Base-by-base conservation (phyloP, 345 rosid genomes). In the Citrus maxima region DNA sequence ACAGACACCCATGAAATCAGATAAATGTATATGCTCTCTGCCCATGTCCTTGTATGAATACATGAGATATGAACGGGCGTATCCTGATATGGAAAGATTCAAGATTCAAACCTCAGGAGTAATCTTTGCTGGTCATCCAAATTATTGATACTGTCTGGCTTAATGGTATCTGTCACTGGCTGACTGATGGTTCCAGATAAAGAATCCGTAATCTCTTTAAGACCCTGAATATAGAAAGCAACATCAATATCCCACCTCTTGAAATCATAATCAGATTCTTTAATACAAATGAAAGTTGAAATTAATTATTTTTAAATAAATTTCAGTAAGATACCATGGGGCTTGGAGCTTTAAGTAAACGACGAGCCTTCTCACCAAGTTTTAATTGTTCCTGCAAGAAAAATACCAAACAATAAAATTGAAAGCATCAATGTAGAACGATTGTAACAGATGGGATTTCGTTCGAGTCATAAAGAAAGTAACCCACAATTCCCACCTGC, bases 301-400 rank as follows among this genome's bases (percentile, higher is more conserved):
- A 62, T 46, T 55, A 8, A 76, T 67, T 51, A 21, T 35, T 25
- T 73, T 25, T 65, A 34, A 56, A 37, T 73, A 35, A 49, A 46
- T 19, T 10, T 27, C 22, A 40, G 67, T 62, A 66, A 77, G 55
- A 81, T 82, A 93, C 97, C 94, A 73, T 83, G 49, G 70, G 22
- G 79, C 86, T 79, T 75, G 91, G 84, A 79, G 80, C 56, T 74
- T 87, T 82, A 46, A 90, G 80, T 62, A 87, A 78, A 80, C 61
- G 78, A 75, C 88, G 89, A 74, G 91, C 76, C 49, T 83, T 86
- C 61, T 89, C 90, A 58, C 93, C 85, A 46, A 84, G 84, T 76
- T 86, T 91, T 81, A 90, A 86, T 81, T 88, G 86, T 73, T 90
- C 95, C 98, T 95, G 88, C 74, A 85, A 85, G 70, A 84, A 69